phyloP scores from a whole-genome alignment of 805 yeast species.

The Lipomyces lipofer region DNA sequence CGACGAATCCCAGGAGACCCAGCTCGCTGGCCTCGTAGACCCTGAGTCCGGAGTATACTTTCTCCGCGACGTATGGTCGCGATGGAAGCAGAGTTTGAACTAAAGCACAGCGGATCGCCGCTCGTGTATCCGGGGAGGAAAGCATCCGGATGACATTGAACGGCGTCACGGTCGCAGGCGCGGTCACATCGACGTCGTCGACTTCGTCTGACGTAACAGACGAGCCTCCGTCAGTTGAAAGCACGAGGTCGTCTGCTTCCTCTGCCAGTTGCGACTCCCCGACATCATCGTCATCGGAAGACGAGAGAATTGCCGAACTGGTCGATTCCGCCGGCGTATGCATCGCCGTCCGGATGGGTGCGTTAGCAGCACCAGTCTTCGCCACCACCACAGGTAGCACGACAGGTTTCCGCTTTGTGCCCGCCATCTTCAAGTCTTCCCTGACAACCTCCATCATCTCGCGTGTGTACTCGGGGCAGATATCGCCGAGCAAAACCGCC shows the following conservation, averaged over 20 bases:
- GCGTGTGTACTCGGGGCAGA: slow-evolving; percentile 29
- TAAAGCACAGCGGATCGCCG: slow-evolving; percentile 36
- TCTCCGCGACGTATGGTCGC: slow-evolving; percentile 28
- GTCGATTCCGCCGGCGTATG: not conserved
- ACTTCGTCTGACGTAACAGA: slow-evolving; percentile 1
- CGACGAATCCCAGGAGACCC: slow-evolving; percentile 40
- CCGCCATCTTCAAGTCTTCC: slow-evolving; percentile 27
- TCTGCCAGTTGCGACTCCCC: slow-evolving; percentile 6
- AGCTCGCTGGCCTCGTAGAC: slow-evolving; percentile 28
- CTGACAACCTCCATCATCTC: slow-evolving; percentile 32
- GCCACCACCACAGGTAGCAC: not conserved
- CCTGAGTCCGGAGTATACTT: slow-evolving; percentile 20
- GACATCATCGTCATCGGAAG: slow-evolving; percentile 4
- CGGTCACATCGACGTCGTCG: not conserved
- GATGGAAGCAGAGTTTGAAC: slow-evolving; percentile 29
- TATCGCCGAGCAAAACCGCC: slow-evolving; percentile 35
- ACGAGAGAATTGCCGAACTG: slow-evolving; percentile 10
- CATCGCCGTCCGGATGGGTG: no score
- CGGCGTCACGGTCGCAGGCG: slow-evolving; percentile 2
- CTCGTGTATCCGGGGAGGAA: slow-evolving; percentile 32
- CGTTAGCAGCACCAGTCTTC: no score
- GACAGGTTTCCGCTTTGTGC: not conserved
- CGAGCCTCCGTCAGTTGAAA: slow-evolving; percentile 6
- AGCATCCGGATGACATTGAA: slow-evolving; percentile 18
- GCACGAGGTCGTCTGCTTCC: slow-evolving; percentile 9